Evolutionary conservation across 2,329 filamentous ascomycete species (phyloP).

Genomic region (Calonectria naviculata): DNA sequence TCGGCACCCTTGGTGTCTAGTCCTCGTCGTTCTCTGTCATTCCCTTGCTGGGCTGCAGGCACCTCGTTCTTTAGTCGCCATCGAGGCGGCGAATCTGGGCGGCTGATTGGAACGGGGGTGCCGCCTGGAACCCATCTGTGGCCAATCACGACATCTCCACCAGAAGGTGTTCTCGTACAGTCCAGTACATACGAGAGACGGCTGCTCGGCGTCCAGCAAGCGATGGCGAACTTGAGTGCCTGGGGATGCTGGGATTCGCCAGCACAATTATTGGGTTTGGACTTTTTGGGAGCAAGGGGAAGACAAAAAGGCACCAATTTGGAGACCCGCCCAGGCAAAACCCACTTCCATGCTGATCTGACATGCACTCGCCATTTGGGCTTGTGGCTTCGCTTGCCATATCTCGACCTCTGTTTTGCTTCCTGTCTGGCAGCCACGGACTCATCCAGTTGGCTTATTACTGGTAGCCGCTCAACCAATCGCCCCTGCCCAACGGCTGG

Average conservation of each 20-base stretch:
- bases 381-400: slow-evolving; percentile 7
- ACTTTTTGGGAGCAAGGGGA: slow-evolving; percentile 10
- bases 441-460: background rate
- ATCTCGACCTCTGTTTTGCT: slow-evolving; percentile 1
- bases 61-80: slow-evolving; percentile 1
- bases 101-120: slow-evolving; percentile 17
- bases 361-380: slow-evolving; percentile 15
- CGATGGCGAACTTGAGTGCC: slow-evolving; percentile 15
- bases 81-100: slow-evolving; percentile 13
- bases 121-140: background rate
- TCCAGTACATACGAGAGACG: slow-evolving; percentile 6
- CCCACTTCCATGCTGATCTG: slow-evolving; percentile 11
- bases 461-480: slow-evolving; percentile 24
- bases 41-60: background rate
- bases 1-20: background rate
- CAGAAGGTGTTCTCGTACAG: slow-evolving; percentile 10
- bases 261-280: slow-evolving; percentile 1
- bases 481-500: slow-evolving; percentile 23
- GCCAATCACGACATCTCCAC: slow-evolving; percentile 13
- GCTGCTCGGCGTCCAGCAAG: slow-evolving; percentile 1
- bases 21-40: background rate
- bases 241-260: slow-evolving; percentile 16
- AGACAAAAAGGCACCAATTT: slow-evolving; percentile 12
- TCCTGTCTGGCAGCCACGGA: background rate
- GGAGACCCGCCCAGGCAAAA: slow-evolving; percentile 4